Conservation (phyloP, 2,329 filamentous ascomycete species). For the Bipolaris zeicola region DNA sequence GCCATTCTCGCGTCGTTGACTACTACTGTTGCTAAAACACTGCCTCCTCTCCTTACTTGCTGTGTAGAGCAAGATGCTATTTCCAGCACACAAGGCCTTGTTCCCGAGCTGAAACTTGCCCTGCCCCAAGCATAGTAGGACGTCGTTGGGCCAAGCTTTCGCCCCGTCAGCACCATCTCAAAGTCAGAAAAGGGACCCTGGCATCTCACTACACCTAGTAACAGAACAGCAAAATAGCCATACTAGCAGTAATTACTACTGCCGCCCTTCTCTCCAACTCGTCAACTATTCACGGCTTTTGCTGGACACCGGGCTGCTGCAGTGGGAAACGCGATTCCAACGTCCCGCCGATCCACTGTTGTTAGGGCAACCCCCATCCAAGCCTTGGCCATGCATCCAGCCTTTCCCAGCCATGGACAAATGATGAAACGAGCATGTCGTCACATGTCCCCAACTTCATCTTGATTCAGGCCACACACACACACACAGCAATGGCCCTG, state of each 20-base stretch:
- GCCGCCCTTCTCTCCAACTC: not conserved
- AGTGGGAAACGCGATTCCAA: not conserved
- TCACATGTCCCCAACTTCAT: slow-evolving; percentile 4
- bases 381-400: slow-evolving; percentile 8
- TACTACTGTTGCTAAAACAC: too few species aligned
- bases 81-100: slow-evolving; percentile 1
- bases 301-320: not conserved
- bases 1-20: too few species aligned
- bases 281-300: not conserved
- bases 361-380: slow-evolving; percentile 10
- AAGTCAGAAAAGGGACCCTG: slow-evolving; percentile 1
- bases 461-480: not conserved
- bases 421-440: slow-evolving; percentile 20
- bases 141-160: slow-evolving; percentile 10
- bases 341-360: slow-evolving; percentile 8
- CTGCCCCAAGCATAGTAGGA: not conserved
- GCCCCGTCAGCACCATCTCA: not conserved
- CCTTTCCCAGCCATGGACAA: not conserved
- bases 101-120: slow-evolving; percentile 2
- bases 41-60: too few species aligned
- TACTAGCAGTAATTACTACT: not conserved
- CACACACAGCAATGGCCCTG: not conserved
- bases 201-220: not conserved
- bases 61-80: not conserved
- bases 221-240: not conserved